Evolutionary conservation across 805 yeast genomes (phyloP), one percentile per base, ranked within the genome.

Genomic region (Kodamaea hsintzibuensis): DNA sequence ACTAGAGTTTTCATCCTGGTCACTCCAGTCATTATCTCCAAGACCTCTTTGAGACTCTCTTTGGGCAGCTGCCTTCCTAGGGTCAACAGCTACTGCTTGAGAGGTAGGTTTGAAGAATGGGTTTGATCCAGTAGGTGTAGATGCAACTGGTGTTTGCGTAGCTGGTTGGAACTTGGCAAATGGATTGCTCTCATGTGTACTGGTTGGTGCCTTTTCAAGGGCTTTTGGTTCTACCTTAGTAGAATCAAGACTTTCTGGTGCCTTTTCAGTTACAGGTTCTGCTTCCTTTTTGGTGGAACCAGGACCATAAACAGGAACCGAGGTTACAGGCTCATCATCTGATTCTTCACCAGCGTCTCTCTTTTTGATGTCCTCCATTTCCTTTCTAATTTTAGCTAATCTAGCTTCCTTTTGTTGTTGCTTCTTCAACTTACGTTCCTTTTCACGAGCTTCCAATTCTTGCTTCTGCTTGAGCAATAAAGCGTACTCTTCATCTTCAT

Each of bases 21-120:
- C 82, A 56, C 83, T 83, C 72, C 80, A 80, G 53, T 72, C 84
- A 40, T 71, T 75, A 25, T 64, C 69, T 7, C 71, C 70, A 42
- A 72, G 62, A 3, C 86, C 86, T 68, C 92, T 77, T 66, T 88
- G 93, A 7, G 89, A 82, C 25, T 81, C 83, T 68, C 95, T 77
- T 68, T 88, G 92, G 1, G 85, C 86, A 53, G 84, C 86, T 27
- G 88, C 82, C 55, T 83, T 82, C 56, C 76, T 76, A 0, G 81
- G 72, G 62, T 86, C 89, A 58, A 84, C 71, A 1, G 61, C 62
- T 3, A 62, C 71, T 7, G 59, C 54, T 6, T 48, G 50, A 3
- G 56, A 33, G 8, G 58, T 54, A 7, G 83, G 81, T 61, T 82
- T 83, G 67, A 86, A 86, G 63, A 86, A 86, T 50, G 90, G 89